These are phyloP conservation scores for Diplodia scrobiculata DNA, from an alignment of 2,329 filamentous ascomycete species.

Conservation along the genomic window DNA sequence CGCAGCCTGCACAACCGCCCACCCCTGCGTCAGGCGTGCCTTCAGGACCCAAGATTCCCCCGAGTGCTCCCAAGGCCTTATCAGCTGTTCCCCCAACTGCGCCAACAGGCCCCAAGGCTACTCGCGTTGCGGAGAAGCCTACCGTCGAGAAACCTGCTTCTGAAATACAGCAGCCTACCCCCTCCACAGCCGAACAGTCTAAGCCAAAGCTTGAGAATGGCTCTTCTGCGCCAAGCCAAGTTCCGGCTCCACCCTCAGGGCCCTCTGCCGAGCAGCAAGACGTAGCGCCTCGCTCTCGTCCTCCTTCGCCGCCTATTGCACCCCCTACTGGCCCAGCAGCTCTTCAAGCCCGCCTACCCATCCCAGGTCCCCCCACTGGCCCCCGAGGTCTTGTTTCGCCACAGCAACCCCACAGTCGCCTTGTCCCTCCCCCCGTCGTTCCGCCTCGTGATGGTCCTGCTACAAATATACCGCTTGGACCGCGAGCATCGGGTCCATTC, in stretches of 20 bases:
- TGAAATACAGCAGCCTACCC: conserved; percentile 32
- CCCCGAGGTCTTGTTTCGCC: conserved; percentile 27
- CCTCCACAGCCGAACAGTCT: conserved; percentile 32
- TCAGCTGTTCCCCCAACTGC: conserved; percentile 26
- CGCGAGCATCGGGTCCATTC: conserved; percentile 36
- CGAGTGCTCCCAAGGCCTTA: conserved; percentile 45
- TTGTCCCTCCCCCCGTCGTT: conserved; percentile 33
- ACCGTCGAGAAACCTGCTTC: conserved; percentile 31
- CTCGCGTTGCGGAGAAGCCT: conserved; percentile 39
- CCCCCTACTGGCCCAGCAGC: conserved; percentile 26
- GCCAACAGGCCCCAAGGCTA: conserved; percentile 38
- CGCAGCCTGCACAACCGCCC: conserved; percentile 41
- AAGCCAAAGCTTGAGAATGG: conserved; percentile 15
- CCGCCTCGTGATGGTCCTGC: conserved; percentile 37
- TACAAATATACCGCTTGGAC: conserved; percentile 36
- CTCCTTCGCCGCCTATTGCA: conserved; percentile 26
- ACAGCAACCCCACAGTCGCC: conserved; percentile 26
- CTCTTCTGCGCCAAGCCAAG: background rate
- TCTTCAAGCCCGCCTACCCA: conserved; percentile 22
- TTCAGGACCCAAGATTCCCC: conserved; percentile 37
- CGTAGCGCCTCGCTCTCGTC: conserved; percentile 8
- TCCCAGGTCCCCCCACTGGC: conserved; percentile 22
- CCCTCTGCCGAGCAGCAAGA: conserved; percentile 29
- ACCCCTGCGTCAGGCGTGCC: conserved; percentile 39
- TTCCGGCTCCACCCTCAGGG: conserved; percentile 24